Evolutionary conservation across 2,329 filamentous ascomycete species (phyloP), one percentile per base, ranked within the genome.

Genomic region (Aspergillus udagawae): DNA sequence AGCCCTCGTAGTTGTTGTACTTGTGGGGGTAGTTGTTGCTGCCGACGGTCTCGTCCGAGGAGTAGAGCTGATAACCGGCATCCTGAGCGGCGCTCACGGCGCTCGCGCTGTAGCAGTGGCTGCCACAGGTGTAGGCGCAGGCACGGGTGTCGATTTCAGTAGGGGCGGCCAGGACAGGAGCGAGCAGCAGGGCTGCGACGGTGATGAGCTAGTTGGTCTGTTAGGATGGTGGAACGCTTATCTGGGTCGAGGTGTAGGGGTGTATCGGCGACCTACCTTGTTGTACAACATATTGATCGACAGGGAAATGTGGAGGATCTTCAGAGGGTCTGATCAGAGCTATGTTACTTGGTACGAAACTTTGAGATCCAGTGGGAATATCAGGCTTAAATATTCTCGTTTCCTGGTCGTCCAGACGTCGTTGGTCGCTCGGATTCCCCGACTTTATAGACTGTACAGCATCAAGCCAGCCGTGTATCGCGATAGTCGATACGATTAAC

Each of bases 1-100:
- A 87, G 20, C 82, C 84, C 66, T 88, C 85, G 63, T 81, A 81
- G 75, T 87, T 82, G 70, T 85, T 81, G 74, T 84, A 87, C 38
- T 71, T 71, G 68, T 87, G 84, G 0, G 84, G 84, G 69, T 87
- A 86, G 54, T 70, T 67, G 60, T 77, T 76, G 44, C 70, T 71
- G 42, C 60, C 58, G 20, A 61, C 60, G n/a, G 62, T 60, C 8
- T 76, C 66, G 45, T 72, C 74, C 1, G 68, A 67, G 28, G 65
- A 63, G 67, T 83, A 79, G 65, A 83, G 79, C 21, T 72, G 67
- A 74, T 80, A 86, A 3, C 82, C 83, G 49, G 79, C 74, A 55
- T 77, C 73, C 44, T 79, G 69, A 42, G 85, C 85, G 9, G 76
- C 71, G 60, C 71, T 74, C 51, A 86, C 78, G 57, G 81, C 76